A percentile compares a stretch with the other conserved stretches of the same genome.
Evolutionary conservation across 345 rosid genomes (phyloP).

Genomic region (Barbarea vulgaris): DNA sequence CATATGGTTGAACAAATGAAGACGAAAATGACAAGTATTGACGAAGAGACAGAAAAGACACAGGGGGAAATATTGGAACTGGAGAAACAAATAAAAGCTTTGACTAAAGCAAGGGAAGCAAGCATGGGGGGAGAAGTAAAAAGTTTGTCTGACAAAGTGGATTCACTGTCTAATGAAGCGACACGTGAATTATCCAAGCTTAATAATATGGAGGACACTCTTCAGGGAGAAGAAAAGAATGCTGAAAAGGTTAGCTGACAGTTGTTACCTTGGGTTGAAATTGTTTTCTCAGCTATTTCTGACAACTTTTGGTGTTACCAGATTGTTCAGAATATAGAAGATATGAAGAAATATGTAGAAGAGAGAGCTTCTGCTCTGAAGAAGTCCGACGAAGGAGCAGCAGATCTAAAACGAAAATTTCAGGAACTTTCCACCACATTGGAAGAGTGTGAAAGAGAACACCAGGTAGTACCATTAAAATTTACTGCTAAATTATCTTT

Average conservation of each 20-base stretch:
- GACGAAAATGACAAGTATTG: conserved; percentile 58
- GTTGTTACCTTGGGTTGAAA: neutral
- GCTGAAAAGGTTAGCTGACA: conserved; percentile 60
- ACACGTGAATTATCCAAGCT: conserved; percentile 76
- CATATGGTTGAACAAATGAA: conserved; percentile 47
- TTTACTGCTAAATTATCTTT: neutral
- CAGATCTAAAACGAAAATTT: conserved; percentile 60
- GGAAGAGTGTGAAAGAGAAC: conserved; percentile 77
- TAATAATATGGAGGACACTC: conserved; percentile 69
- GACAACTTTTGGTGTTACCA: conserved; percentile 42
- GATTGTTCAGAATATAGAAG: conserved; percentile 73
- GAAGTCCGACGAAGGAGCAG: conserved; percentile 81
- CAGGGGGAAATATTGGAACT: conserved; percentile 54
- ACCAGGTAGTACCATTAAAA: conserved; percentile 58
- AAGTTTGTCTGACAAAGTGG: conserved; percentile 70
- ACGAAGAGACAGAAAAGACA: conserved; percentile 48
- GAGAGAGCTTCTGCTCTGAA: conserved; percentile 71
- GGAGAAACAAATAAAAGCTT: conserved; percentile 58
- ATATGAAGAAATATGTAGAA: conserved; percentile 67
- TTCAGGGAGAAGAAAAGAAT: conserved; percentile 66
- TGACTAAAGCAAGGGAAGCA: conserved; percentile 84
- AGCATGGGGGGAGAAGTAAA: conserved; percentile 91
- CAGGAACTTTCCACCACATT: conserved; percentile 72
- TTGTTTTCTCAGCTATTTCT: conserved; percentile 16
- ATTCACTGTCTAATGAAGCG: conserved; percentile 63